Base-by-base conservation (phyloP, 495 filamentous ascomycete genomes). In the Aspergillus biplanus region DNA sequence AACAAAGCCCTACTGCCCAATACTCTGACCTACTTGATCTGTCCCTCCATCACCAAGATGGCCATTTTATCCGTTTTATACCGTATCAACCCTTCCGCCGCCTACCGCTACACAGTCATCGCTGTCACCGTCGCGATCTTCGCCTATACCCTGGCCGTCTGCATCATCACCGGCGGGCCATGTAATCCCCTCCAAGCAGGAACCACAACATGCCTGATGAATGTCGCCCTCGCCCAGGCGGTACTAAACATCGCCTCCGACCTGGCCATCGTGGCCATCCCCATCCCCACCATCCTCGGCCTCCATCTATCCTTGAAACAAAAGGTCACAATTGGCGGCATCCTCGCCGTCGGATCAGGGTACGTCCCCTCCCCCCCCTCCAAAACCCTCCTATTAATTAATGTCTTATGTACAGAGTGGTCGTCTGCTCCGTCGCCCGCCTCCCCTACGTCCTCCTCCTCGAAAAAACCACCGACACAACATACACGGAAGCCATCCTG, bases 401-500 rank as follows among this genome's bases (percentile, higher is more conserved):
- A 9, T 44, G 5, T 27, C 32, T 16, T 54, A 46, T 18, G n/a
- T n/a, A n/a, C n/a, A n/a, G n/a, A n/a, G n/a, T 70, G 6, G 42
- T 61, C 39, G 34, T 70, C 62, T 70, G 67, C 65, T 70, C 67
- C 7, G 63, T 70, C 47, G 67, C 65, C 32, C 67, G 67, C 39
- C 65, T 70, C 7, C 67, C 67, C 9, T 70, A 70, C 49, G 65
- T 65, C 39, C 33, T 70, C 35, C 33, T 48, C 15, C 62, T 70
- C 33, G 52, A 33, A 16, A 61, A 58, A 34, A 61, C 58, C 27
- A 0, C 58, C 46, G 67, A 70, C 46, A 33, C 37, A 37, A 70
- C 67, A 21, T 70, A 61, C 37, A 65, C 65, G 27, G 65, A 70
- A 59, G 65, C 65, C 33, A 65, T 70, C 33, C 52, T 70, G n/a